These are phyloP conservation scores for Lasiodiplodia sp. DNA, from an alignment of 2,329 filamentous ascomycete genomes.

Conservation along the genomic window DNA sequence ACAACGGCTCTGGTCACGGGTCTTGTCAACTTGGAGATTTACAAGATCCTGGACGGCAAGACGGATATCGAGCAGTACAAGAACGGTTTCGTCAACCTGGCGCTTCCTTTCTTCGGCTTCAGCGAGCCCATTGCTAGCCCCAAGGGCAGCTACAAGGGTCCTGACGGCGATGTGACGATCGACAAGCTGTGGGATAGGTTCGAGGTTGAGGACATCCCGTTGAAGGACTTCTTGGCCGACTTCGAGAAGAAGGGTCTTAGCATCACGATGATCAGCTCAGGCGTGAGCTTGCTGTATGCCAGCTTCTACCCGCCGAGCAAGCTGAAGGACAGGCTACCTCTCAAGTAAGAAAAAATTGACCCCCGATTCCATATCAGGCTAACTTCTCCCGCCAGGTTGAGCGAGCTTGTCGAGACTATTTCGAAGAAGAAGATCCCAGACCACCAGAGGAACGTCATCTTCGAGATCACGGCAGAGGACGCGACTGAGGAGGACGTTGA, in stretches of 20 bases:
- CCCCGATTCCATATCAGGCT: not conserved
- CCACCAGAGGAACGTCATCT: conserved; percentile 95
- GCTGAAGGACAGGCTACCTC: conserved; percentile 79
- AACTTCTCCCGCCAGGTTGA: conserved; percentile 67
- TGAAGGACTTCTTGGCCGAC: conserved; percentile 81
- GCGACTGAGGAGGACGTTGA: conserved; percentile 91
- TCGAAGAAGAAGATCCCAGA: conserved; percentile 90
- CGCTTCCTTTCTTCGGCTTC: conserved; percentile 97
- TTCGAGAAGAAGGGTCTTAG: conserved; percentile 83
- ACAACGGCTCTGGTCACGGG: conserved; percentile 96
- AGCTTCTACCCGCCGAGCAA: conserved; percentile 86
- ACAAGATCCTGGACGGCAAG: conserved; percentile 97
- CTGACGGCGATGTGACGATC: conserved; percentile 77
- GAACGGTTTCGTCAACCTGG: conserved; percentile 97
- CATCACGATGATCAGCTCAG: conserved; percentile 95
- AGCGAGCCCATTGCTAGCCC: conserved; percentile 94
- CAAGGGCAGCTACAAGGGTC: conserved; percentile 87
- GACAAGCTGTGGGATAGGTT: conserved; percentile 99
- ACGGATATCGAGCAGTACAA: conserved; percentile 98
- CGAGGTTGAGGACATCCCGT: conserved; percentile 84
- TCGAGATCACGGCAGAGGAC: conserved; percentile 94
- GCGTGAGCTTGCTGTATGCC: conserved; percentile 92
- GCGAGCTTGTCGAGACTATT: conserved; percentile 83
- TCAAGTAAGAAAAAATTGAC: conserved; percentile 64
- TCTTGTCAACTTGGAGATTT: conserved; percentile 88